phyloP scores from a whole-genome alignment of 768 basidiomycete genomes.

The Crassisporium funariophilum region DNA sequence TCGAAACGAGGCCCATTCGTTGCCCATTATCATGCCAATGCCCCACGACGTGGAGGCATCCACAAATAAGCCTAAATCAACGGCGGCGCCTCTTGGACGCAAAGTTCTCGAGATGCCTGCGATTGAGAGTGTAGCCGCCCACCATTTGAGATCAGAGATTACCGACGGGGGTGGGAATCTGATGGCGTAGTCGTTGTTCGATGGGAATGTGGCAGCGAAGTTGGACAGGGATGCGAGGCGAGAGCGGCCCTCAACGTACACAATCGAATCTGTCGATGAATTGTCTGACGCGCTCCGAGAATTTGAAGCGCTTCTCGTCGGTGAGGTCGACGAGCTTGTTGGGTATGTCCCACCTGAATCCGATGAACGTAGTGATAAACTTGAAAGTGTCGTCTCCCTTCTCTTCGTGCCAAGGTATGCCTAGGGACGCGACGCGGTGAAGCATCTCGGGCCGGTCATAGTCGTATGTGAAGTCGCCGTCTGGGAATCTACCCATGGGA shows the following conservation, averaged over 20 bases:
- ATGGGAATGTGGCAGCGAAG: constrained; percentile 22
- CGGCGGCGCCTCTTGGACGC: constrained; percentile 4
- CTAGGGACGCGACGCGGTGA: constrained; percentile 13
- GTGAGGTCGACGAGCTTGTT: constrained; percentile 29
- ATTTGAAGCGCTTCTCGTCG: constrained; percentile 30
- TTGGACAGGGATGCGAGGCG: constrained; percentile 25
- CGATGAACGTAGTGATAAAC: constrained; percentile 26
- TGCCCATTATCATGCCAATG: constrained; percentile 11
- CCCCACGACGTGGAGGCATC: constrained; percentile 28
- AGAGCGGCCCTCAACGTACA: constrained; percentile 22
- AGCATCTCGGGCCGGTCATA: constrained; percentile 21
- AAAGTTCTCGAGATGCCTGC: constrained; percentile 10
- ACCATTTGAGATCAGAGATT: constrained; percentile 29
- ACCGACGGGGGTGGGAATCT: constrained; percentile 17
- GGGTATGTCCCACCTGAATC: constrained; percentile 35
- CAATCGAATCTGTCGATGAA: constrained; percentile 24
- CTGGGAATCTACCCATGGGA: constrained; percentile 1
- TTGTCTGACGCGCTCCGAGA: constrained; percentile 15
- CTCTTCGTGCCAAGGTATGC: constrained; percentile 30
- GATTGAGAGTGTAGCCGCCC: constrained; percentile 14
- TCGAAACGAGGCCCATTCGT: not conserved
- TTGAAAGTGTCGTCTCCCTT: constrained; percentile 28
- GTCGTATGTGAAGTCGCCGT: constrained; percentile 15
- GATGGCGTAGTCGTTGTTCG: constrained; percentile 6
- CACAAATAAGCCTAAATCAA: constrained; percentile 26